phyloP scores from a whole-genome alignment of 2,329 filamentous ascomycete species.

The Orbilia ellipsospora region DNA sequence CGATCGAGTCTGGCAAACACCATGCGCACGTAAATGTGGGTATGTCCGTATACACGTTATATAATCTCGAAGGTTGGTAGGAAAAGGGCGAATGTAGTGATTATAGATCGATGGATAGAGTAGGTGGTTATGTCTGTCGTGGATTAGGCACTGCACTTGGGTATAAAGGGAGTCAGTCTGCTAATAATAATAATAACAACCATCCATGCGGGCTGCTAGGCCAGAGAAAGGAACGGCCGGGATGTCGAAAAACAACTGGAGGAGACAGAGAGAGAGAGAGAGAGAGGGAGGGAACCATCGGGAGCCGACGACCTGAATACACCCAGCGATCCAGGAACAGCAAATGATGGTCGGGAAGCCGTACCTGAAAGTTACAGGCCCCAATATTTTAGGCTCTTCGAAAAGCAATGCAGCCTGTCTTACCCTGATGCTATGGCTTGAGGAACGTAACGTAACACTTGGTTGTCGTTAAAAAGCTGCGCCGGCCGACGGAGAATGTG shows the following conservation, averaged over 20 bases:
- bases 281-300: conserved; percentile 6
- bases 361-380: conserved; percentile 33
- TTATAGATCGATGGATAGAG: neutral
- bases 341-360: conserved; percentile 33
- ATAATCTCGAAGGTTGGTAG: neutral
- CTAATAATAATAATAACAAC: neutral
- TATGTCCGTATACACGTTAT: too few relatives aligned
- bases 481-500: conserved; percentile 1
- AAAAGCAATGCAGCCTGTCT: conserved; percentile 25
- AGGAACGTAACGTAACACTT: neutral
- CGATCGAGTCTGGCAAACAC: too few relatives aligned
- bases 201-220: neutral
- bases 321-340: conserved; percentile 42
- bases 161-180: conserved; percentile 22
- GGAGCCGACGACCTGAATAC: conserved; percentile 27
- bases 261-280: neutral
- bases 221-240: conserved; percentile 10
- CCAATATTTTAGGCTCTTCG: neutral
- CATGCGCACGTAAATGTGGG: too few relatives aligned
- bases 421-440: conserved; percentile 2
- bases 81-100: neutral
- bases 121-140: neutral
- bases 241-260: conserved; percentile 21
- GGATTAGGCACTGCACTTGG: neutral
- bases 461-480: neutral